Evolutionary conservation across 2,329 filamentous ascomycete genomes (phyloP), one percentile per base, ranked within the genome.

Genomic region (Corniculantispora saksenae): DNA sequence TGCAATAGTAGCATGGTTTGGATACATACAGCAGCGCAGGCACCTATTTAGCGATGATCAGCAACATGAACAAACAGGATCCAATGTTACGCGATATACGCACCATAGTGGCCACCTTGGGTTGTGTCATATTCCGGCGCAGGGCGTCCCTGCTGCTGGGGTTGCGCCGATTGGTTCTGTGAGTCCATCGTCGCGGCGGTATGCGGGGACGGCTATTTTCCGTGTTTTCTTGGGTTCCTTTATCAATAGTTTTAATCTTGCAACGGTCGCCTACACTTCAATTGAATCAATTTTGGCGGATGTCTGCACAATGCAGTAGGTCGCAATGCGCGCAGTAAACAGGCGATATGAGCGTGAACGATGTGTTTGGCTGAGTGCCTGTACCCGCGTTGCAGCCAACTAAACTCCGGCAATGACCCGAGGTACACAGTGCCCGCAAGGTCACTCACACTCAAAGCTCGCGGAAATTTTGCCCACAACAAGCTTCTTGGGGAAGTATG

Each of bases 21-120:
- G 40, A 51, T 68, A 74, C 72, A 59, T 72, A 83, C 81, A 69
- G 78, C 75, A 67, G 81, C 79, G 72, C 82, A 83, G 65, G 82
- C 82, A 71, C 82, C 82, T 84, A 66, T 63, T 63, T 67, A 74
- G 72, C 69, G 70, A 71, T 57, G 56, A 64, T 70, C 60, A 72
- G 68, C 64, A 63, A 68, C 48, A 51, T 43, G 54, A 57, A 29
- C 40, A 15, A 50, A 3, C 6, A n/a, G 8, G 19, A n/a, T 10
- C 23, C 25, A 51, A 29, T 40, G 15, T n/a, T 45, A 23, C 77
- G 17, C 9, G 19, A 23, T 23, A 17, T n/a, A 53, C 84, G 79
- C 80, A 92, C 91, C 90, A 81, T 93, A 93, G 77, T 93, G 91
- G 61, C 91, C 91, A 67, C 90, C 91, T 74, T 91, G 88, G 70